Conservation (phyloP, 495 filamentous ascomycete species). For the Aspergillus nanangensis region DNA sequence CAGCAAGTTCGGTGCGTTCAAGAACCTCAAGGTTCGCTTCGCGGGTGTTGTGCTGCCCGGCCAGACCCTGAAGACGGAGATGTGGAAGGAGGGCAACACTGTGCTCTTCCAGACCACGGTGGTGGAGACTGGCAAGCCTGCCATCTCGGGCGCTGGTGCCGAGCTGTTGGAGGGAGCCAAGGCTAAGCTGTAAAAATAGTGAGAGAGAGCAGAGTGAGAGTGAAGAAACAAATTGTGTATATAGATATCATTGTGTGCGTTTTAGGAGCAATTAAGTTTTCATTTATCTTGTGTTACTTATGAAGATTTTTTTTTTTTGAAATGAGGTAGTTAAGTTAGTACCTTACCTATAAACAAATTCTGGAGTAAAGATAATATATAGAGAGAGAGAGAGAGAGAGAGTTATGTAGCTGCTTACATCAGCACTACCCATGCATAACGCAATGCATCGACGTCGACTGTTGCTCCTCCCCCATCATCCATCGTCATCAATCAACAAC, state of each 20-base stretch:
- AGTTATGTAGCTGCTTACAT: too few relatives aligned
- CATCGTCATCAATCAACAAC: too few relatives aligned
- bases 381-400: too few relatives aligned
- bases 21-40: slow-evolving; percentile 96
- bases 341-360: too few relatives aligned
- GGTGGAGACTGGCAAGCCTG: slow-evolving; percentile 92
- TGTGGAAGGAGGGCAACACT: slow-evolving; percentile 92
- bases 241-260: slow-evolving; percentile 13
- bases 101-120: slow-evolving; percentile 93
- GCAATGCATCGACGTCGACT: too few relatives aligned
- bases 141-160: slow-evolving; percentile 81
- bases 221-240: slow-evolving; percentile 17
- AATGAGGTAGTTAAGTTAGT: neutral
- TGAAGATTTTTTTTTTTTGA: neutral
- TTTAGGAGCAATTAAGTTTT: slow-evolving; percentile 10
- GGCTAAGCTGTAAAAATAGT: slow-evolving; percentile 54
- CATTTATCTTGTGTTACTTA: neutral
- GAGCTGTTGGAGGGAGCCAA: slow-evolving; percentile 66
- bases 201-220: neutral
- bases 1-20: slow-evolving; percentile 75
- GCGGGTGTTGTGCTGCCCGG: slow-evolving; percentile 89
- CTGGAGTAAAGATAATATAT: too few relatives aligned
- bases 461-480: too few relatives aligned
- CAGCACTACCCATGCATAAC: too few relatives aligned
- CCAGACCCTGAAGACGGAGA: slow-evolving; percentile 92